phyloP scores from a whole-genome alignment of 192 early-diverging fungal species.

The Coemansia sp. region DNA sequence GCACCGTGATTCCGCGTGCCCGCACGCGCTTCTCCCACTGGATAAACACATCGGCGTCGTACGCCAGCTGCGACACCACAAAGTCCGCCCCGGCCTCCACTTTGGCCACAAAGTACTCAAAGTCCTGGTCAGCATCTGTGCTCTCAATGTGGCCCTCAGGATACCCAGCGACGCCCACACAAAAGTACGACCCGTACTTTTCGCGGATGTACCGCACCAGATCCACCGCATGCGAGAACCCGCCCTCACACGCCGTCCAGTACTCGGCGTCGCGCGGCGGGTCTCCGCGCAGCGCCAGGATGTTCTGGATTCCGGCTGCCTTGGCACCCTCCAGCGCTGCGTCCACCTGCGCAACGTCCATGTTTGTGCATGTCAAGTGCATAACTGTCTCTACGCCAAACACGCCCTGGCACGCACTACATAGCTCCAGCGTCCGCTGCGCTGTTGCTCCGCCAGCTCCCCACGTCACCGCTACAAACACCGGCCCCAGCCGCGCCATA shows the following conservation, averaged over 20 bases:
- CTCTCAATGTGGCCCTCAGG: conserved; percentile 75
- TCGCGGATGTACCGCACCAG: conserved; percentile 87
- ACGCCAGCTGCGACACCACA: conserved; percentile 94
- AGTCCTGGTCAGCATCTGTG: conserved; percentile 59
- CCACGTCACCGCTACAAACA: conserved; percentile 98
- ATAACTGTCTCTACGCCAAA: conserved; percentile 90
- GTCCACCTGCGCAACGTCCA: conserved; percentile 86
- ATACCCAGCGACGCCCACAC: conserved; percentile 95
- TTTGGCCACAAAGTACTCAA: conserved; percentile 80
- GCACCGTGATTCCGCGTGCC: conserved; percentile 68
- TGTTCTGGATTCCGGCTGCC: conserved; percentile 85
- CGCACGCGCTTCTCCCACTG: conserved; percentile 76
- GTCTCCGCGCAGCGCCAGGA: conserved; percentile 94
- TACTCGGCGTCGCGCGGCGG: conserved; percentile 78
- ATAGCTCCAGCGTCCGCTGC: conserved; percentile 87
- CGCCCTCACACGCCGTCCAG: conserved; percentile 69
- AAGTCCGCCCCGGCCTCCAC: conserved; percentile 92
- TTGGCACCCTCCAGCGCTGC: conserved; percentile 80
- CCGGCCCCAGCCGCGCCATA: conserved; percentile 86
- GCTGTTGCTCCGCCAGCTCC: conserved; percentile 89
- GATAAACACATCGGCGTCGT: conserved; percentile 78
- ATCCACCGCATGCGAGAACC: conserved; percentile 82
- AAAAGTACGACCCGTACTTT: conserved; percentile 89
- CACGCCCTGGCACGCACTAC: conserved; percentile 80
- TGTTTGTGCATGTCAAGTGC: conserved; percentile 99